A percentile compares a stretch with the other conserved stretches of the same genome.
These are phyloP conservation scores for Nemania sp. DNA, from an alignment of 2,329 filamentous ascomycete species.

Conservation along the genomic window DNA sequence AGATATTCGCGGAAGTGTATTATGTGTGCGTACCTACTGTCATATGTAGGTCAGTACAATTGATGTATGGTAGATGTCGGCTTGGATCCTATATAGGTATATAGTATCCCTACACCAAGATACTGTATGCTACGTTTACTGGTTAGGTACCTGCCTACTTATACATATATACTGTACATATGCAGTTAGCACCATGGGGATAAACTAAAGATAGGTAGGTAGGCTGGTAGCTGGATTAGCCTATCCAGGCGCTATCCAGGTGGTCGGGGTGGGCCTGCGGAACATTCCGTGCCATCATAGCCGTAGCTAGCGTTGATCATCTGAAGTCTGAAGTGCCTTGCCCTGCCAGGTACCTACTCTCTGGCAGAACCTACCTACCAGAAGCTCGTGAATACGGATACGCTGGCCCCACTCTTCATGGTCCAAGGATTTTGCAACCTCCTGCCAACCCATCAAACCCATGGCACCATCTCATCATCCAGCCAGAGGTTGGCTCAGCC, in stretches of 20 bases:
- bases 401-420: conserved; percentile 29
- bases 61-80: too few relatives aligned
- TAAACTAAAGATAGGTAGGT: not conserved
- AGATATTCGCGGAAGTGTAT: too few relatives aligned
- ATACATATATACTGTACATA: too few relatives aligned
- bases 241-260: conserved; percentile 11
- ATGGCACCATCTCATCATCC: not conserved
- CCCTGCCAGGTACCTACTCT: not conserved
- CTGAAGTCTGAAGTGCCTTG: too few relatives aligned
- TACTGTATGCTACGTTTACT: too few relatives aligned
- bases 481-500: not conserved
- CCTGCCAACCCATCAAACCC: conserved; percentile 7
- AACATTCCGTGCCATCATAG: conserved; percentile 18
- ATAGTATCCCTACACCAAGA: too few relatives aligned
- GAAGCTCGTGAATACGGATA: conserved; percentile 36
- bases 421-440: conserved; percentile 12
- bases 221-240: not conserved
- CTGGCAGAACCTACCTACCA: too few relatives aligned
- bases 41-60: too few relatives aligned
- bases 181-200: too few relatives aligned
- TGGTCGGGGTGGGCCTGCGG: conserved; percentile 24
- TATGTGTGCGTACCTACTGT: too few relatives aligned
- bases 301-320: not conserved
- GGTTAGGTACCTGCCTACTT: too few relatives aligned
- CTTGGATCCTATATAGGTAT: too few relatives aligned